Base-by-base conservation (phyloP, 2,329 filamentous ascomycete genomes). In the Trichoderma atroviride region DNA sequence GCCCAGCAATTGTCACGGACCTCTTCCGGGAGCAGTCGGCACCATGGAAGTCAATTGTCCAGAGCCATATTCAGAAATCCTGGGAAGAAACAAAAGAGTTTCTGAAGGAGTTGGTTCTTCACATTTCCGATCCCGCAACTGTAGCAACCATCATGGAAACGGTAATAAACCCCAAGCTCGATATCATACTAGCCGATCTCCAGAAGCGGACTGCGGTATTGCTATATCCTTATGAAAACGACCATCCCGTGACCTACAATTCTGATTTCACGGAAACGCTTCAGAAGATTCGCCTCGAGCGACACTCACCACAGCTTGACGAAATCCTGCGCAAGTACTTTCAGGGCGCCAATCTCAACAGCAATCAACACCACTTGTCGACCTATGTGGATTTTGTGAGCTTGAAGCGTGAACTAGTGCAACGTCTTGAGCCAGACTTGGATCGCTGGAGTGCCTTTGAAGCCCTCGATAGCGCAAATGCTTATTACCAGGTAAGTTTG, bases 21-120 rank as follows among this genome's bases (percentile, higher is more conserved):
- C 75, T 92, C 0, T 92, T 92, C 74, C 78, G 79, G 24, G 83
- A 89, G 57, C 88, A 91, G 69, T 88, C 84, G 0, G 67, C 72
- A 7, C 84, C 83, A 0, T 92, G 88, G 89, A 75, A 81, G 53
- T 35, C 68, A 0, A 81, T 87, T 31, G 85, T 84, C 0, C 75
- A 52, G 16, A 9, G 16, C 0, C 71, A 74, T 47, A 61, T 76
- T 0, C 63, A 70, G 1, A 56, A 33, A 1, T 69, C 74, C 2
- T 73, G 74, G 70, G 47, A 63, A 0, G 70, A 70, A 3, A 71
- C 73, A 10, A 22, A 50, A 4, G 27, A 69, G 4, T 71, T 73
- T 14, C 16, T 68, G 6, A 55, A 29, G 4, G 62, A 63, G 2
- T 55, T 74, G 0, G 63, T 73, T 0, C 22, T 47, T 1, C 70